Evolutionary conservation across 179 eudicot species (phyloP).

Genomic region (Spergularia azorica): DNA sequence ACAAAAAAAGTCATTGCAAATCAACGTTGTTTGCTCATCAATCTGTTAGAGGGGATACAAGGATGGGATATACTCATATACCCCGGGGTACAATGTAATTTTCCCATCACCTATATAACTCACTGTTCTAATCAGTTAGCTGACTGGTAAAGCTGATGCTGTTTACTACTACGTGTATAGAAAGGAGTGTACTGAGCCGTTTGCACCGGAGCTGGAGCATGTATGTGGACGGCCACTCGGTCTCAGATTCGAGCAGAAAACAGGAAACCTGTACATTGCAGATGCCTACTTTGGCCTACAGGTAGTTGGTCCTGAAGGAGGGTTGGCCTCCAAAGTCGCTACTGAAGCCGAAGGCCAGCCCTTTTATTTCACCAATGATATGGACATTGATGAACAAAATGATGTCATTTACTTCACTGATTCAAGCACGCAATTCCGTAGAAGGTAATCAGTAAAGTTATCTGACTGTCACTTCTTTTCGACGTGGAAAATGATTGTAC

Average conservation of each 20-base stretch:
- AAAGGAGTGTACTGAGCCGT: constrained; percentile 53
- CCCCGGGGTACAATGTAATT: too few species aligned
- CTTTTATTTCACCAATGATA: constrained; percentile 47
- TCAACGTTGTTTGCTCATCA: too few species aligned
- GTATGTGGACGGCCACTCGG: constrained; percentile 64
- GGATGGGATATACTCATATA: too few species aligned
- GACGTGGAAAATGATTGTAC: too few species aligned
- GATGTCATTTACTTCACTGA: constrained; percentile 56
- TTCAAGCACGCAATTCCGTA: constrained; percentile 36
- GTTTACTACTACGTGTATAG: constrained; percentile 27
- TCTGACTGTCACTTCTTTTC: too few species aligned
- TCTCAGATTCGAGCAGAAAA: constrained; percentile 47
- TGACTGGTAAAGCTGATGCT: too few species aligned
- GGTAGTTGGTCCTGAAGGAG: constrained; percentile 54
- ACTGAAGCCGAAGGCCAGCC: constrained; percentile 39
- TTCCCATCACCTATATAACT: too few species aligned
- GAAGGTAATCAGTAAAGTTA: constrained; percentile 28
- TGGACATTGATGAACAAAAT: constrained; percentile 51
- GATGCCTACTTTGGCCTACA: constrained; percentile 58
- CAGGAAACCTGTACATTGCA: constrained; percentile 51
- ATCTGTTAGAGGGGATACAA: too few species aligned
- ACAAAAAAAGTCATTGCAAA: too few species aligned
- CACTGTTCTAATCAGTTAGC: neutral
- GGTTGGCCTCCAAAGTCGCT: constrained; percentile 42
- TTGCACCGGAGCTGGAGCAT: constrained; percentile 68